These are phyloP conservation scores for Pseudogymnoascus sp. DNA, from an alignment of 2,329 filamentous ascomycete genomes.

Conservation along the genomic window DNA sequence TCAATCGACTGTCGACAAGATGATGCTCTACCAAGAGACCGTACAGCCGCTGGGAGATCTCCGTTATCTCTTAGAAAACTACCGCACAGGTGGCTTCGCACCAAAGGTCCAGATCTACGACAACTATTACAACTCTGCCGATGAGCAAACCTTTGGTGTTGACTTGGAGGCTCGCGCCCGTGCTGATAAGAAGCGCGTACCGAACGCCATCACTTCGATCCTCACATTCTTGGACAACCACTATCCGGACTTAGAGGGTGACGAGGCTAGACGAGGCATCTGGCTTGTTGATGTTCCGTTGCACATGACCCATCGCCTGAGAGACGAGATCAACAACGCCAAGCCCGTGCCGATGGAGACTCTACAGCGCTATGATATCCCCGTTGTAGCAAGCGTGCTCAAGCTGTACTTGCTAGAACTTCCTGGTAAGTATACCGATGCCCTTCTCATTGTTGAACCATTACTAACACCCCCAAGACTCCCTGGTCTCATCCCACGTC, in stretches of 20 bases:
- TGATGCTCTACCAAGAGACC: constrained; percentile 98
- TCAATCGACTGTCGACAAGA: constrained; percentile 92
- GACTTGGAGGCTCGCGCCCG: constrained; percentile 92
- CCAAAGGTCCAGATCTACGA: constrained; percentile 91
- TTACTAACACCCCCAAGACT: constrained; percentile 51
- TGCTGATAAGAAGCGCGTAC: constrained; percentile 91
- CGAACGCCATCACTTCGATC: constrained; percentile 82
- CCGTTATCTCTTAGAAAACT: constrained; percentile 91
- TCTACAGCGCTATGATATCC: constrained; percentile 83
- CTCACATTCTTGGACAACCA: constrained; percentile 93
- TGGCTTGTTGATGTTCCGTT: constrained; percentile 93
- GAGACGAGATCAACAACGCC: constrained; percentile 77
- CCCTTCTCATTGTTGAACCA: constrained; percentile 22
- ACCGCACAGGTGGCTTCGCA: constrained; percentile 86
- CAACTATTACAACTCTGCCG: constrained; percentile 98
- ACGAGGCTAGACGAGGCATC: constrained; percentile 83
- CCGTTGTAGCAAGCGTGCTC: constrained; percentile 83
- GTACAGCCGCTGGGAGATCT: constrained; percentile 89
- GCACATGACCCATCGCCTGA: constrained; percentile 73
- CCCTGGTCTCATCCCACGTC: constrained; percentile 94
- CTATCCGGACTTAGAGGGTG: constrained; percentile 94
- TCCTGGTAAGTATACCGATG: constrained; percentile 54
- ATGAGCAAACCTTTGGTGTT: constrained; percentile 95
- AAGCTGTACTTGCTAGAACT: constrained; percentile 94
- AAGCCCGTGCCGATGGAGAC: constrained; percentile 68